Evolutionary conservation across 805 yeast genomes (phyloP), one percentile per base, ranked within the genome.

Genomic region (Ogataea siamensis): DNA sequence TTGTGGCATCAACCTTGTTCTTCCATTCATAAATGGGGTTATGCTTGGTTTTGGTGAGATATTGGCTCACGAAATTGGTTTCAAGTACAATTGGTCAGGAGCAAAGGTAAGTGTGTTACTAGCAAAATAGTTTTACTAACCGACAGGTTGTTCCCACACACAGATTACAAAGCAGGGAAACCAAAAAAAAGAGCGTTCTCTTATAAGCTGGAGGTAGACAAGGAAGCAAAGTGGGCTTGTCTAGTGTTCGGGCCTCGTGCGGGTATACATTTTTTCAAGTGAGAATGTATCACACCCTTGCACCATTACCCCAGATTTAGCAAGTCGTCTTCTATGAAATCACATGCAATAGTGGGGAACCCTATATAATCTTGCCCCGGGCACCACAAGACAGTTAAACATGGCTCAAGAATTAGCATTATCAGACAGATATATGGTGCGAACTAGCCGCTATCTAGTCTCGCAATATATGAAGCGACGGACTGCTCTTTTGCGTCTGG

Each of bases 1-100:
- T n/a, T 58, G 83, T 15, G 73, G 88, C 2, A 78, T 91, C 46
- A 91, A 91, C 51, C 63, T 91, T 49, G 57, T 88, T 2, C 64
- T 91, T 31, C 98, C 98, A 2, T 88, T 91, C 54, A 69, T 91
- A 50, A 91, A 91, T 54, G 98, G 98, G 7, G 68, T 91, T 63
- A 89, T 89, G 96, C 73, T 91, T 34, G 98, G 98, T 0, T 87
- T 91, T 58, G 98, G 98, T 2, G 98, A 91, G 66, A 80, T 91
- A 14, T 67, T 87, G 42, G 98, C 98, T 7, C 96, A 89, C 58
- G 97, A 91, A 54, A 64, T 91, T 27, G 95, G 96, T 5, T 85
- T 86, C 67, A 70, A 72, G 32, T 81, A 76, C 63, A 80, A 86
- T 30, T 84, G 93, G 85, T 55, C 69, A 15, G 87, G 83, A 5